These are phyloP conservation scores for Peniophora sp. DNA, from an alignment of 1,284 basidiomycete species.

Conservation along the genomic window DNA sequence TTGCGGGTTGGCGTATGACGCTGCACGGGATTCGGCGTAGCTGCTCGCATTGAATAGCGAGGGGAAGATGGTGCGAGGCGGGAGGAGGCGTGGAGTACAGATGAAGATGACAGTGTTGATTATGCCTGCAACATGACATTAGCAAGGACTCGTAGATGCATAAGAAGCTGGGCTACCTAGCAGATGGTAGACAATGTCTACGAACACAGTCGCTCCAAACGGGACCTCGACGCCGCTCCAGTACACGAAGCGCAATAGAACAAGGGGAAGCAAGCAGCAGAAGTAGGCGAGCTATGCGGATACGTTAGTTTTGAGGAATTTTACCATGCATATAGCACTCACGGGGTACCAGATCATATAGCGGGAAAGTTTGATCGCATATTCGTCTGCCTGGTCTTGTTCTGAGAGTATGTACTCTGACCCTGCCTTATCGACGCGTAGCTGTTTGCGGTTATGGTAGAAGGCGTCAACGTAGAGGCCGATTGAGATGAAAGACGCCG, in stretches of 20 bases:
- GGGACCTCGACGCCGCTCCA: conserved; percentile 37
- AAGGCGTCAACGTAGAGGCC: conserved; percentile 40
- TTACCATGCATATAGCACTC: no score
- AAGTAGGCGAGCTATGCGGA: conserved; percentile 42
- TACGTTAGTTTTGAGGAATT: no score
- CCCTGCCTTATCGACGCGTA: conserved; percentile 11
- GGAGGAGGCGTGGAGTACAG: neutral
- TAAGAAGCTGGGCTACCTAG: conserved; percentile 21
- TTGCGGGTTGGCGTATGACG: no score
- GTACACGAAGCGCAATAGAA: conserved; percentile 31
- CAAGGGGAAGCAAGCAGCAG: conserved; percentile 39
- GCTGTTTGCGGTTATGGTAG: conserved; percentile 26
- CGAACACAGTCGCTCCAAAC: conserved; percentile 37
- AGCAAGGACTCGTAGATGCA: neutral
- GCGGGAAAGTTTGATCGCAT: conserved; percentile 31
- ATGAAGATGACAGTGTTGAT: neutral
- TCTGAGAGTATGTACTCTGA: conserved; percentile 5
- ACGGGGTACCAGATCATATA: conserved; percentile 41
- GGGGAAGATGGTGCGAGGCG: neutral
- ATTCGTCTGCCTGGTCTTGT: conserved; percentile 18
- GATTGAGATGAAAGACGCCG: conserved; percentile 34
- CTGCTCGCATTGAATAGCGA: no score
- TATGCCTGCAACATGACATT: no score
- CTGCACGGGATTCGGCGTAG: no score
- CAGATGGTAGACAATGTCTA: conserved; percentile 38